A percentile compares a stretch with the other conserved stretches of the same genome.
Conservation (phyloP, 2,329 filamentous ascomycete species). For the Cadophora sp. region DNA sequence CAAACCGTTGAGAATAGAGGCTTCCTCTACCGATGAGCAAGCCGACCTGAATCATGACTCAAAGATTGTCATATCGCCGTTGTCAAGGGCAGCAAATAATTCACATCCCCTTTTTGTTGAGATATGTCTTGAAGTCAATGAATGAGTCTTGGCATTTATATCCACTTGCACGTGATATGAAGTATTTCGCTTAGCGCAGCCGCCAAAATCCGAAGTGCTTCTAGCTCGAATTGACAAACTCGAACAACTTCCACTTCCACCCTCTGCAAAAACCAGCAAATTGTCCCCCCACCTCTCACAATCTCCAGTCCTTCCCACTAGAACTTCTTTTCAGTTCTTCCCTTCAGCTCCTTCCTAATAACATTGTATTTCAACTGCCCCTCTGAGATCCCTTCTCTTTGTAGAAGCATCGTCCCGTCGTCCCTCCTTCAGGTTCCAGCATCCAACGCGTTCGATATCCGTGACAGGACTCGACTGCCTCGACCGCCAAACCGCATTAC, state of each 20-base stretch:
- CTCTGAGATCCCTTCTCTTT: conserved; percentile 31
- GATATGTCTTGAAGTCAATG: too few species aligned
- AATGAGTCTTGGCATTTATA: too few species aligned
- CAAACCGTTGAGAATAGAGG: too few species aligned
- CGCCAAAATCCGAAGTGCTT: neutral
- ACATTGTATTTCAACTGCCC: conserved; percentile 35
- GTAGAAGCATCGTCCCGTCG: conserved; percentile 25
- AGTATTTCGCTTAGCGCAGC: conserved; percentile 9
- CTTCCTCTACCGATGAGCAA: too few species aligned
- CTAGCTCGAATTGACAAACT: conserved; percentile 29
- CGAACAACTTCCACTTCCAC: conserved; percentile 25
- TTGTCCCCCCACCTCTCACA: conserved; percentile 20
- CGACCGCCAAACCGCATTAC: conserved; percentile 8
- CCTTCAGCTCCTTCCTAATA: conserved; percentile 37
- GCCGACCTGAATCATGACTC: too few species aligned
- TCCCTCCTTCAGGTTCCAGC: conserved; percentile 24
- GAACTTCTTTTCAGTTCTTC: conserved; percentile 37
- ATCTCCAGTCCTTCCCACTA: conserved; percentile 30
- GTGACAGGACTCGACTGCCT: conserved; percentile 39
- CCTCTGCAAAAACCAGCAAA: conserved; percentile 28
- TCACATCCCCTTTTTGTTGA: too few species aligned
- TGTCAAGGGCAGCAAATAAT: too few species aligned
- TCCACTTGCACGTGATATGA: too few species aligned
- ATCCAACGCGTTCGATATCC: conserved; percentile 40
- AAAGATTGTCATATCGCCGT: too few species aligned